Base-by-base conservation (phyloP, 805 yeast genomes). In the Komagataella ulmi region DNA sequence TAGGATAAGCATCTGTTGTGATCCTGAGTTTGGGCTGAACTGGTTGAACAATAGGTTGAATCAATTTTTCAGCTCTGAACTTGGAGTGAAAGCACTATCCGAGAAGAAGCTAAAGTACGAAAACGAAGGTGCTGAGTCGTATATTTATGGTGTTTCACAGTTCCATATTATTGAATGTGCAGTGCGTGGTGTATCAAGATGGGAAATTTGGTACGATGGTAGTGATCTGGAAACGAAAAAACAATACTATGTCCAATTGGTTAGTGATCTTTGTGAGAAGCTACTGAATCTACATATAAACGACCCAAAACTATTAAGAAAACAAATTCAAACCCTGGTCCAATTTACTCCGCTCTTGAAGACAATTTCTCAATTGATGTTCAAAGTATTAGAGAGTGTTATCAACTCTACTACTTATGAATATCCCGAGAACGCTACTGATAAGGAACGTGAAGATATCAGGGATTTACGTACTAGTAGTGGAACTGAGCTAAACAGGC, bases 401-500 rank as follows among this genome's bases (percentile, higher is more conserved):
- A 79, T 84, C 54, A 82, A 88, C 2, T 87, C 95, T 2, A 84
- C 88, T 50, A 91, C 97, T 0, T 79, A 79, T 62, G 91, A 85
- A 48, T 84, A 83, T 57, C 95, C 96, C 1, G 75, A 71, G 12
- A 69, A 73, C 30, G 74, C 79, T 7, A 67, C 72, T n/a, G 91
- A 85, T 57, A 95, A 88, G 45, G 83, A 80, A 49, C 74, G 85
- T 30, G 96, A 89, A 56, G 70, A 85, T 7, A 80, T 93, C 46
- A 78, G 95, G 53, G 98, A 93, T 61, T 71, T 95, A 57, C 76
- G 97, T 59, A 85, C 93, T 1, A 83, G 89, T 50, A 87, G 97
- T 65, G 99, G 97, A 46, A 88, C 96, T 0, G 99, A 93, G 65
- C 73, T 93, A 53, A 91, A 93, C 65, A 73, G 99, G 61, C 76